These are phyloP conservation scores for Carex sylvatica DNA, from an alignment of 202 grass and related monocot species.

Conservation along the genomic window DNA sequence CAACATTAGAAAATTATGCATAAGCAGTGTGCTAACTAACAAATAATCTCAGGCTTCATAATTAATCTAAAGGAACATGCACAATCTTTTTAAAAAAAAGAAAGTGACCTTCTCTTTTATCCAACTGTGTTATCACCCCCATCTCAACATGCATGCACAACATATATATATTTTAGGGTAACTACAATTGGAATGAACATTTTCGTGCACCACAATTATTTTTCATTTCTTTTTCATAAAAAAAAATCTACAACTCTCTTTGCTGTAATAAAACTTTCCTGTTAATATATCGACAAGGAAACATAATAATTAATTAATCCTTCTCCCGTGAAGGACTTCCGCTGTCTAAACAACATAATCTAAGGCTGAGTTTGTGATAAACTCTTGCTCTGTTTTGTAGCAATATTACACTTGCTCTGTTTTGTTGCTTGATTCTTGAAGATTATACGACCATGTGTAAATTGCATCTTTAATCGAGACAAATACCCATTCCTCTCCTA, in stretches of 20 bases:
- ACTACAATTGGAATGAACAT: background rate
- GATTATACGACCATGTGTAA: conserved; percentile 45
- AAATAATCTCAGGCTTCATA: background rate
- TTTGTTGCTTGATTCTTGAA: conserved; percentile 49
- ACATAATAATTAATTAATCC: background rate
- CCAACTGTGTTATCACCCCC: too few species aligned
- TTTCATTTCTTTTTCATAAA: background rate
- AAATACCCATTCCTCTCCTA: conserved; percentile 73
- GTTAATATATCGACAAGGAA: background rate
- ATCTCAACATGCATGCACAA: too few species aligned
- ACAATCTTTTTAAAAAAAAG: too few species aligned
- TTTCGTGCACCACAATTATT: background rate
- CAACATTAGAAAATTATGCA: background rate
- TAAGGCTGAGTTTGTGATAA: conserved; percentile 27
- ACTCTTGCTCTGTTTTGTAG: conserved; percentile 37
- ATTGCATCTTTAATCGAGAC: conserved; percentile 71
- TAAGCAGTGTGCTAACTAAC: background rate
- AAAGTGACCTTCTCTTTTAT: too few species aligned
- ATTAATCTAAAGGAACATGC: background rate
- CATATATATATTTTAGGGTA: background rate
- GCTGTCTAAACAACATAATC: background rate
- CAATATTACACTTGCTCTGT: conserved; percentile 38
- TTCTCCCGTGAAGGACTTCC: background rate
- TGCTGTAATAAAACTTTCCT: background rate
- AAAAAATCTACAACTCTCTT: background rate